Evolutionary conservation across 2,329 filamentous ascomycete species (phyloP), one percentile per base, ranked within the genome.

Genomic region (Aaosphaeria pasadenensis): DNA sequence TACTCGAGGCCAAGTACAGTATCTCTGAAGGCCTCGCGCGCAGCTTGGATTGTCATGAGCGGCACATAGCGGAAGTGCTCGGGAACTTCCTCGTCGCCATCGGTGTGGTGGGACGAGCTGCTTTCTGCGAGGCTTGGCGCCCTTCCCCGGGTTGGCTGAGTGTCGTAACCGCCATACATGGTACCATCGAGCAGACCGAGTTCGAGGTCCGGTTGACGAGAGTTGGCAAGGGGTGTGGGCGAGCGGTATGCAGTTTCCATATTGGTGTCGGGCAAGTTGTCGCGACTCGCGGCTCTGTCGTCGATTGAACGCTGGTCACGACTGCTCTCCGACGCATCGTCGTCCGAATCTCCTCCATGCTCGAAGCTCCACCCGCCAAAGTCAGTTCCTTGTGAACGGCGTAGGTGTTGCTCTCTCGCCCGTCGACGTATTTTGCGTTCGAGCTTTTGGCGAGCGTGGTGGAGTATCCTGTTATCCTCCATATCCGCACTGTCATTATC

Each of bases 11-110:
- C 94, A 35, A 97, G 78, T 2, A 99, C 86, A 0, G 92, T 96
- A 68, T 99, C 94, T 55, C 92, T 82, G 71, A 99, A 97, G 0
- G 89, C 88, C 35, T 83, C 84, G 30, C 91, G 85, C 11, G 91
- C 88, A 66, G 92, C 85, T 29, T 87, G 82, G 33, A 96, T 79
- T 1, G 92, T 95, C 73, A 99, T 88, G 71, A 91, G 91, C 11
- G 94, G 94, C 11, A 97, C 92, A 63, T 94, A 96, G 33, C 88
- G 89, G 69, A 90, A 90, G 66, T 97, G 91, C 58, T 96, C 90
- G 33, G 89, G 87, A 50, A 89, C 84, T 52, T 88, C 84, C 32
- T 66, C 59, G n/a, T 62, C 64, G 39, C 47, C 58, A 30, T 69
- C 63, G 1, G 71, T 71, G 49, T 74, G 61, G 45, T 71, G 70